phyloP scores from a whole-genome alignment of 257 asterid species.

The Capsicum baccatum region DNA sequence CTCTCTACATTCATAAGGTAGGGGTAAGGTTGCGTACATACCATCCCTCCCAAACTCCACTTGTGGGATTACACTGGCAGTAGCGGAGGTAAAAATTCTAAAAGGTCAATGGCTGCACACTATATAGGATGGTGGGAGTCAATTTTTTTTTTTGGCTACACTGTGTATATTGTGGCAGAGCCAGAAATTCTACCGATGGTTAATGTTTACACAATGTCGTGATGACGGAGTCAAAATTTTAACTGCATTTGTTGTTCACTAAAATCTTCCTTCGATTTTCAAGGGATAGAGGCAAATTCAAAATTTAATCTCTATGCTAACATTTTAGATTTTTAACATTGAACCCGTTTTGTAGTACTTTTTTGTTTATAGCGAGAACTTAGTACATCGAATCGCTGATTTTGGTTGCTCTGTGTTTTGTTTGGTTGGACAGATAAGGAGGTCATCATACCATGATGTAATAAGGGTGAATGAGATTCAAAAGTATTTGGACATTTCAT shows the following conservation, averaged over 20 bases:
- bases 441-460: conserved; percentile 81
- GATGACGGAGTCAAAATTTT: background rate
- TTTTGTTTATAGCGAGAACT: background rate
- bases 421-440: conserved; percentile 55
- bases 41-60: too few species aligned
- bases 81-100: too few species aligned
- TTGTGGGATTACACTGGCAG: too few species aligned
- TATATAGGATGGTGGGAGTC: too few species aligned
- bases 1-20: too few species aligned
- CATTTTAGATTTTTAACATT: background rate
- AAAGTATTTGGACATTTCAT: conserved; percentile 63
- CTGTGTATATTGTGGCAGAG: background rate
- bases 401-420: background rate
- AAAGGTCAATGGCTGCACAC: too few species aligned
- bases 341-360: background rate
- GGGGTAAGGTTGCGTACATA: background rate
- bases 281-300: background rate
- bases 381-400: background rate
- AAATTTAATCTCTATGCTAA: background rate
- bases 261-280: background rate
- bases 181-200: background rate
- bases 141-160: too few species aligned
- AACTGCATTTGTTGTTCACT: background rate
- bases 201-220: background rate
- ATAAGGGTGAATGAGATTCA: conserved; percentile 75